These are phyloP conservation scores for Cryptomeria japonica DNA, from an alignment of 75 land plant species.

Conservation along the genomic window DNA sequence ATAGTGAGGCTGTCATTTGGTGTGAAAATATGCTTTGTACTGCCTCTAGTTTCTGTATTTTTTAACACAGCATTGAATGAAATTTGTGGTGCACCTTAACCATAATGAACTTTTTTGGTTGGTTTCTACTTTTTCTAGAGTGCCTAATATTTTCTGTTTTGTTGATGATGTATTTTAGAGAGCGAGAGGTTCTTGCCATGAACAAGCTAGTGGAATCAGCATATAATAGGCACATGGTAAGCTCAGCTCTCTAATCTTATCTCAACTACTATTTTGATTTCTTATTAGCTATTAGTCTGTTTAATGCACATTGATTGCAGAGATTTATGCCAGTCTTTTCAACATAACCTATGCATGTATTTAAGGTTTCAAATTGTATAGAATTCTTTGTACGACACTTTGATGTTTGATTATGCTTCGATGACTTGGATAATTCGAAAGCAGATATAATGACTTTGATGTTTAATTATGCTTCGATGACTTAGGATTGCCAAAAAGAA, in stretches of 20 bases:
- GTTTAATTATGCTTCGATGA: too few species aligned
- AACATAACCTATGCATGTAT: background rate
- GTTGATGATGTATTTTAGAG: constrained; percentile 42
- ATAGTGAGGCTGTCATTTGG: background rate
- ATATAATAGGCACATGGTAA: constrained; percentile 72
- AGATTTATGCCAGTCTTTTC: background rate
- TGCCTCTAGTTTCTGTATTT: background rate
- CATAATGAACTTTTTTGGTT: background rate
- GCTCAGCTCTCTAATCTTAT: background rate
- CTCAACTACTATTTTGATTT: background rate
- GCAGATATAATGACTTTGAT: too few species aligned
- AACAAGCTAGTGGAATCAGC: constrained; percentile 74
- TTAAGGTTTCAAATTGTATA: background rate
- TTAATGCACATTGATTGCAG: background rate
- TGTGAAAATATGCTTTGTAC: background rate
- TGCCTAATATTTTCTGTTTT: background rate
- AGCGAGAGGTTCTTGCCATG: constrained; percentile 62
- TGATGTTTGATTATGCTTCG: background rate
- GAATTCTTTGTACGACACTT: background rate
- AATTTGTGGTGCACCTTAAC: background rate
- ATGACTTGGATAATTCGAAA: background rate
- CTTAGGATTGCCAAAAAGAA: background rate
- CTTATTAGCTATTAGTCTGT: background rate
- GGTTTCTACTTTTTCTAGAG: background rate
- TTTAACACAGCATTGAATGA: background rate